Percentiles rank a stretch among this genome's conserved stretches.
These are phyloP conservation scores for Ophiocordyceps camponoti-leonardi DNA, from an alignment of 2,329 filamentous ascomycete species.

Conservation along the genomic window DNA sequence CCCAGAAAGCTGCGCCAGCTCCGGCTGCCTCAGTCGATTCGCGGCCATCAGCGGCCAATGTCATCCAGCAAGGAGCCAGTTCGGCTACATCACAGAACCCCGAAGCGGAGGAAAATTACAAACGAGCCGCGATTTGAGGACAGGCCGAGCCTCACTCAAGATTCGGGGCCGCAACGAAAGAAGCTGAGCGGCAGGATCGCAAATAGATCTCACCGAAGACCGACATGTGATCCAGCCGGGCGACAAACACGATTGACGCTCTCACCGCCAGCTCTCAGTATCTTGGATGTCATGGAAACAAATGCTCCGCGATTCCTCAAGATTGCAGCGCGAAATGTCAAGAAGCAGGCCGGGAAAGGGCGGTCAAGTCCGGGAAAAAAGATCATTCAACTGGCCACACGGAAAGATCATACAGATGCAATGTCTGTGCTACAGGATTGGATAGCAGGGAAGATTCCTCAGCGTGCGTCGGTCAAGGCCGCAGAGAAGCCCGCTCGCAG, in stretches of 20 bases:
- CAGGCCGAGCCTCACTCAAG: neutral
- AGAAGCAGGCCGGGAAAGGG: constrained; percentile 27
- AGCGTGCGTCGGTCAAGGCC: constrained; percentile 16
- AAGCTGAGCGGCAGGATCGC: neutral
- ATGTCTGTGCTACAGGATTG: constrained; percentile 34
- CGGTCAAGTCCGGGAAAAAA: constrained; percentile 38
- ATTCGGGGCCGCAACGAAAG: neutral
- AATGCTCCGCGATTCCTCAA: constrained; percentile 39
- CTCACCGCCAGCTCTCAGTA: constrained; percentile 33
- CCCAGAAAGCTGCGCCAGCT: constrained; percentile 23
- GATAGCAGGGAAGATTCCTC: constrained; percentile 34
- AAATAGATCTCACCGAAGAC: neutral
- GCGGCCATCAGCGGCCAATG: constrained; percentile 9
- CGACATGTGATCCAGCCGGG: neutral
- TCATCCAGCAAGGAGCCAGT: constrained; percentile 4
- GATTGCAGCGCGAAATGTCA: constrained; percentile 42
- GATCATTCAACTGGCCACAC: constrained; percentile 40
- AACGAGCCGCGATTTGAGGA: neutral
- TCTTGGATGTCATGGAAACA: constrained; percentile 39
- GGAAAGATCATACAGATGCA: constrained; percentile 43
- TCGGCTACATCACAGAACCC: neutral
- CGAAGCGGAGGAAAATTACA: neutral
- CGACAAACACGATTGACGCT: constrained; percentile 1
- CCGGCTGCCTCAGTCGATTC: constrained; percentile 10
- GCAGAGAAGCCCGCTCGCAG: constrained; percentile 4